Evolutionary conservation across 306 rosid genomes (phyloP).

Genomic region (Ceratonia siliqua): DNA sequence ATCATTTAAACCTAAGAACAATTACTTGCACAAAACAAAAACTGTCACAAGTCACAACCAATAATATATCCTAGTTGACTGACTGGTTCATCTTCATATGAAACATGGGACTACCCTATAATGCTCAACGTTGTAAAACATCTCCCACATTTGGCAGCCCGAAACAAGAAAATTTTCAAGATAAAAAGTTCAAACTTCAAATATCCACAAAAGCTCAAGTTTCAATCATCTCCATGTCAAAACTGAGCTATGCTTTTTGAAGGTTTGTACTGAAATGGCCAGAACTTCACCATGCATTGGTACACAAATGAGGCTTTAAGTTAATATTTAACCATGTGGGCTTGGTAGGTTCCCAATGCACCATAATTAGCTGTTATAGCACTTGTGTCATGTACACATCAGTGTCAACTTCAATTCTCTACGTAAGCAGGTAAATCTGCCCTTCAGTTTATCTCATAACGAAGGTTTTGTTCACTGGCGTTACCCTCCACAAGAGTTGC

Average conservation of each 20-base stretch:
- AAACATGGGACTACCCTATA: background rate
- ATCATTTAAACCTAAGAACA: background rate
- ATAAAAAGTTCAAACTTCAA: background rate
- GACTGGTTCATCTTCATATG: background rate
- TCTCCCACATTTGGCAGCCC: background rate
- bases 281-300: background rate
- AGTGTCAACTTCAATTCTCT: constrained; percentile 5
- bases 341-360: constrained; percentile 12
- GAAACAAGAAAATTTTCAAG: background rate
- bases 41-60: background rate
- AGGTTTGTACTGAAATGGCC: background rate
- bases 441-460: too few relatives aligned
- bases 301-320: background rate
- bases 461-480: too few relatives aligned
- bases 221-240: background rate
- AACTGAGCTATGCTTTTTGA: background rate
- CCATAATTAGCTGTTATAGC: background rate
- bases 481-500: too few relatives aligned
- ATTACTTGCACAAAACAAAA: background rate
- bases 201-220: background rate
- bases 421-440: background rate
- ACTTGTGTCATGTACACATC: background rate
- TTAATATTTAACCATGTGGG: background rate
- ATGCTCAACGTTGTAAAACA: background rate
- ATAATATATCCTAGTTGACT: background rate